A percentile compares a stretch with the other conserved stretches of the same genome.
phyloP scores from a whole-genome alignment of 495 filamentous ascomycete genomes.

The Xylaria curta region DNA sequence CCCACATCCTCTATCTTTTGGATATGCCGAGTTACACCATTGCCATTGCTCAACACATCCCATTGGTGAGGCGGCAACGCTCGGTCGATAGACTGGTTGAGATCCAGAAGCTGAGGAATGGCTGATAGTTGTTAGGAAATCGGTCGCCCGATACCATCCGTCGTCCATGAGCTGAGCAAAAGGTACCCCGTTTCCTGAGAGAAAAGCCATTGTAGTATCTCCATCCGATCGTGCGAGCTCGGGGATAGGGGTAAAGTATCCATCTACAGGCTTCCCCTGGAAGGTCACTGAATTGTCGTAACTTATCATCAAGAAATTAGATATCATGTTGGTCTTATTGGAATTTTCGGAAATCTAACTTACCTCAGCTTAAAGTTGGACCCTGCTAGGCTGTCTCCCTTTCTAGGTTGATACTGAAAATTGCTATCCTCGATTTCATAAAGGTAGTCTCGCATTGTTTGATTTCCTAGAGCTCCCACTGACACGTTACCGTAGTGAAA shows the following conservation, averaged over 20 bases:
- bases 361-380: not conserved
- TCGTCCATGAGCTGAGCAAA: not conserved
- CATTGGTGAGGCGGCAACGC: not conserved
- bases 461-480: not conserved
- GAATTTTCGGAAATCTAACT: not conserved
- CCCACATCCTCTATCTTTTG: not conserved
- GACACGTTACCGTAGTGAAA: not conserved
- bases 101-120: not conserved
- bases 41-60: not conserved
- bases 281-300: too few species aligned
- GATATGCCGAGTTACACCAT: not conserved
- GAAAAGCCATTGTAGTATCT: not conserved
- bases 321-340: too few species aligned
- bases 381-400: too few species aligned
- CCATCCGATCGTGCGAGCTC: not conserved
- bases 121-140: not conserved
- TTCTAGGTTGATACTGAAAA: not conserved
- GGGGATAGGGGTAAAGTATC: not conserved
- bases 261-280: not conserved
- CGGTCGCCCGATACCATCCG: not conserved
- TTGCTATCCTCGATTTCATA: not conserved
- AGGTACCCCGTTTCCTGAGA: not conserved
- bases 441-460: not conserved
- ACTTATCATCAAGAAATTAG: too few species aligned
- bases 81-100: not conserved